Evolutionary conservation across 306 rosid genomes (phyloP).

Genomic region (Pachyrhizus erosus): DNA sequence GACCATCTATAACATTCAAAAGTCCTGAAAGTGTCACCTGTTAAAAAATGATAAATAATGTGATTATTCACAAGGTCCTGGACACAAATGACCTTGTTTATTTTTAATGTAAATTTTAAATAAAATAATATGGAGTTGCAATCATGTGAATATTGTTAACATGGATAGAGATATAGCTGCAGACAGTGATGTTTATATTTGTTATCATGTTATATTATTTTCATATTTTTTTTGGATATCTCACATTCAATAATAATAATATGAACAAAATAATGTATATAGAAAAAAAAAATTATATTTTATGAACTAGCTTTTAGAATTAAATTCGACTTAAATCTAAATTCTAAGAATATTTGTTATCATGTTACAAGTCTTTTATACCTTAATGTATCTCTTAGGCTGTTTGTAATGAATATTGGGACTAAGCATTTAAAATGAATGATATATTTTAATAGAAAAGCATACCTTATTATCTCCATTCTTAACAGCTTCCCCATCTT

Average conservation of each 20-base stretch:
- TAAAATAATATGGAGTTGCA: no score
- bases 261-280: no score
- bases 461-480: conserved; percentile 34
- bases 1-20: conserved; percentile 55
- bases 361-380: not conserved
- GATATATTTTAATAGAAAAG: not conserved
- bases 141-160: not conserved
- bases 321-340: no score
- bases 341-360: not conserved
- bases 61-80: not conserved
- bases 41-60: not conserved
- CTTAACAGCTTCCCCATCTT: not conserved
- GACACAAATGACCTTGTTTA: no score
- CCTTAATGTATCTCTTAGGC: not conserved
- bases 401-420: not conserved
- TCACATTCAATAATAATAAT: no score
- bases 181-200: not conserved
- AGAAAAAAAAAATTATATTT: no score
- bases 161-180: not conserved
- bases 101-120: no score
- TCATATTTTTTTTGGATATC: not conserved
- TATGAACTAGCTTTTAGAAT: not conserved
- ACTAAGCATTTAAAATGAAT: not conserved
- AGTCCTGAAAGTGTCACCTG: conserved; percentile 60
- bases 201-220: not conserved